Conservation (phyloP, 768 basidiomycete genomes). For the Amanita inopinata region DNA sequence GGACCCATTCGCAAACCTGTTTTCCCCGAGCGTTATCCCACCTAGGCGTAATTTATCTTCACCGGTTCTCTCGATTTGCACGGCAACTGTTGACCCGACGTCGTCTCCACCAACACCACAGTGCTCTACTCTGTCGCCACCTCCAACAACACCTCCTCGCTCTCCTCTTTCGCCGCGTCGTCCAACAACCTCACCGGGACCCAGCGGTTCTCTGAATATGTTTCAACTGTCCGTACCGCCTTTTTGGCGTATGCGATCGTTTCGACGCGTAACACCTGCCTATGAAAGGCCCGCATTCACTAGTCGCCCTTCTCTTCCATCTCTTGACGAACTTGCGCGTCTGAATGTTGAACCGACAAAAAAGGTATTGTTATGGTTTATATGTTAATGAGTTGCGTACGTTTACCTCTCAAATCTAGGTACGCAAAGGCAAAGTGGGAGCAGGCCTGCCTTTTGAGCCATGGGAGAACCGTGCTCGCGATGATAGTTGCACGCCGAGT, state of each 20-base stretch:
- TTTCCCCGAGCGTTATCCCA: conserved; percentile 10
- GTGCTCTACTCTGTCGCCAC: background rate
- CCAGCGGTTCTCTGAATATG: background rate
- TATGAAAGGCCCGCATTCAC: conserved; percentile 39
- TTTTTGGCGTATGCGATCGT: conserved; percentile 11
- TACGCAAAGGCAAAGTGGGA: conserved; percentile 42
- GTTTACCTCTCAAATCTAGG: conserved; percentile 21
- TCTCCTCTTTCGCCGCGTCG: conserved; percentile 13
- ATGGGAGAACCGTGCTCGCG: conserved; percentile 32
- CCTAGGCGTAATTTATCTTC: too few relatives aligned
- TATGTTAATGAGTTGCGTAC: background rate
- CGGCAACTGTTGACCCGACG: too few relatives aligned
- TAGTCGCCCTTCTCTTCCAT: conserved; percentile 41
- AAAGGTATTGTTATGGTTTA: conserved; percentile 26
- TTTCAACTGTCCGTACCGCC: conserved; percentile 3
- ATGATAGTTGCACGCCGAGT: background rate
- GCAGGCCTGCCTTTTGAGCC: conserved; percentile 44
- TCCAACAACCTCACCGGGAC: conserved; percentile 6
- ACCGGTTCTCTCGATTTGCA: too few relatives aligned
- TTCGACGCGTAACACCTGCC: conserved; percentile 24
- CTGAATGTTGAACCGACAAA: conserved; percentile 37
- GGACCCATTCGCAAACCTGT: conserved; percentile 8
- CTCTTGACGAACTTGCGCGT: conserved; percentile 36
- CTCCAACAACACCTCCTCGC: conserved; percentile 3
- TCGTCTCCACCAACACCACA: conserved; percentile 39